Conservation (phyloP, 495 filamentous ascomycete genomes). For the Chlorociboria aeruginascens region DNA sequence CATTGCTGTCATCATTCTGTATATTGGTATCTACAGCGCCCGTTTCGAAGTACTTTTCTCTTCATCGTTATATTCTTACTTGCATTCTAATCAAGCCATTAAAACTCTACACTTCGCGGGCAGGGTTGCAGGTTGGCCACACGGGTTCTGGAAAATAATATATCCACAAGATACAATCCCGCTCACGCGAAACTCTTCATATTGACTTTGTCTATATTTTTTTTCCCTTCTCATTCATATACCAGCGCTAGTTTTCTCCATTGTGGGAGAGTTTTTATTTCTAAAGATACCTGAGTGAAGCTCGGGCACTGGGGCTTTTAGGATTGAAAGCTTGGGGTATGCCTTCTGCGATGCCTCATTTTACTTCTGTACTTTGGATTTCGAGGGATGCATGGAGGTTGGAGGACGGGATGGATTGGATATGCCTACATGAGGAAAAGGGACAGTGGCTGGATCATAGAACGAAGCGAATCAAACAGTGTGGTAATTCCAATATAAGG, state of each 20-base stretch:
- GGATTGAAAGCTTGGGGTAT: not conserved
- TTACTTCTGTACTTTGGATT: constrained; percentile 1
- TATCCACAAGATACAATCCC: constrained; percentile 22
- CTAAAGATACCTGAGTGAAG: not conserved
- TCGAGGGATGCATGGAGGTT: not conserved
- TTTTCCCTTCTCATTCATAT: too few relatives aligned
- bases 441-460: not conserved
- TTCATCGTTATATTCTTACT: not conserved
- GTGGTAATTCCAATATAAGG: constrained; percentile 15
- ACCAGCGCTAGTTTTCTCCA: not conserved
- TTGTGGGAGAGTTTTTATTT: not conserved
- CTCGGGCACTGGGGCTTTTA: constrained; percentile 1
- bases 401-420: constrained; percentile 1
- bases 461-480: constrained; percentile 4
- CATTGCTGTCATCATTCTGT: constrained; percentile 4
- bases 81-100: not conserved
- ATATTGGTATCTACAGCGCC: constrained; percentile 9
- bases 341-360: not conserved
- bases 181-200: constrained; percentile 17
- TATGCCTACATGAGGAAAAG: not conserved
- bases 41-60: constrained; percentile 1
- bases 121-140: constrained; percentile 4
- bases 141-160: constrained; percentile 9
- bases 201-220: not conserved
- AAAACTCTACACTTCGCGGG: not conserved